Evolutionary conservation across 2,329 filamentous ascomycete genomes (phyloP).

Genomic region (Epichloe typhina): DNA sequence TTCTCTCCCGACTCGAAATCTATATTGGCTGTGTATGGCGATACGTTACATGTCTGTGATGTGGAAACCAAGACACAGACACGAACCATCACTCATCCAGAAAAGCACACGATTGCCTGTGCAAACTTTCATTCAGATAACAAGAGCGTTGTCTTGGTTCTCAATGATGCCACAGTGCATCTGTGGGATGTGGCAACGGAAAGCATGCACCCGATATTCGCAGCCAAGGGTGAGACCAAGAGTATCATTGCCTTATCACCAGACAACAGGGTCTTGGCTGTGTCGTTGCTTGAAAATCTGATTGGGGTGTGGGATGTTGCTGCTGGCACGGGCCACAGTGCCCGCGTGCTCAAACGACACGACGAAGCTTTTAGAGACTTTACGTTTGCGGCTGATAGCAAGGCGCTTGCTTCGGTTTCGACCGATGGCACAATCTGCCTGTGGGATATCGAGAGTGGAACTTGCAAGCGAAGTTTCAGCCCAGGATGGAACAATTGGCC

Average conservation of each 20-base stretch:
- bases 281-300: constrained; percentile 7
- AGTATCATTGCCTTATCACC: constrained; percentile 7
- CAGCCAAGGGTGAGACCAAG: constrained; percentile 6
- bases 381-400: constrained; percentile 7
- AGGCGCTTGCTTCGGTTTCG: constrained; percentile 6
- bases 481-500: constrained; percentile 9
- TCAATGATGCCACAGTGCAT: constrained; percentile 6
- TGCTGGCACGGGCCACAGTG: constrained; percentile 5
- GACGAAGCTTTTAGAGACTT: constrained; percentile 7
- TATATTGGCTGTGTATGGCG: constrained; percentile 5
- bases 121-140: constrained; percentile 7
- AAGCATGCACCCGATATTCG: constrained; percentile 4
- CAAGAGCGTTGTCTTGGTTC: constrained; percentile 5
- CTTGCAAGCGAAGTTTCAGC: constrained; percentile 6
- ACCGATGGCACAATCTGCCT: constrained; percentile 7
- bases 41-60: constrained; percentile 6
- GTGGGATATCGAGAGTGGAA: constrained; percentile 7
- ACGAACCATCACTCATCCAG: constrained; percentile 1
- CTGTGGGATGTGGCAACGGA: constrained; percentile 4
- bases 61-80: constrained; percentile 4
- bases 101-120: constrained; percentile 5
- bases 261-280: constrained; percentile 6
- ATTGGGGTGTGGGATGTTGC: constrained; percentile 7
- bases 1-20: constrained; percentile 7
- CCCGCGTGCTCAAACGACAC: constrained; percentile 6